Evolutionary conservation across 768 basidiomycete species (phyloP).

Genomic region (Cubamyces lactineus): DNA sequence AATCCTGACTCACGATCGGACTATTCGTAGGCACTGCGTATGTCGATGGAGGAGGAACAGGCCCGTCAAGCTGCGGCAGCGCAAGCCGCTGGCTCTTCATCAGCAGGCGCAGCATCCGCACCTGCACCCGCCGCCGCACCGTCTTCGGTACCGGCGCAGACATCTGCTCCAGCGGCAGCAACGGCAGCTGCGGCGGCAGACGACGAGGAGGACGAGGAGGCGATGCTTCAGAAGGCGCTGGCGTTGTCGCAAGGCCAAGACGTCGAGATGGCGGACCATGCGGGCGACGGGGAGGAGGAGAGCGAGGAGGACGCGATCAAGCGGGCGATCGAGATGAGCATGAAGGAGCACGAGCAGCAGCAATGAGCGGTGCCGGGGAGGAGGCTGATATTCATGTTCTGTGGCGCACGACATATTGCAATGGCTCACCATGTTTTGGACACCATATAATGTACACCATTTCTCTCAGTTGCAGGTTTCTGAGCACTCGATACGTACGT

Average conservation of each 20-base stretch:
- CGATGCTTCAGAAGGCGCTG: slow-evolving; percentile 74
- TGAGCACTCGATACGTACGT: no score
- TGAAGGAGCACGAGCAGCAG: slow-evolving; percentile 65
- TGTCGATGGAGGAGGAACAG: slow-evolving; percentile 96
- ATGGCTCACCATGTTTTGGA: slow-evolving; percentile 4
- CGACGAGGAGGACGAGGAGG: slow-evolving; percentile 77
- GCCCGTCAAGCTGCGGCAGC: slow-evolving; percentile 66
- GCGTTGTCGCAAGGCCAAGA: slow-evolving; percentile 70
- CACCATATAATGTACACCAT: slow-evolving; percentile 25
- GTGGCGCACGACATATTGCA: not conserved
- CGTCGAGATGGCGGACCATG: slow-evolving; percentile 45
- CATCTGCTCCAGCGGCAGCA: slow-evolving; percentile 39
- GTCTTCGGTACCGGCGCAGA: slow-evolving; percentile 34
- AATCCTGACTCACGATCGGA: not conserved
- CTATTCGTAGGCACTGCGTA: slow-evolving; percentile 77
- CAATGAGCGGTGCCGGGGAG: slow-evolving; percentile 20
- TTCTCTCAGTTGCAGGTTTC: not conserved
- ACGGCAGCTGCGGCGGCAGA: slow-evolving; percentile 43
- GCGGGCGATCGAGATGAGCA: slow-evolving; percentile 91
- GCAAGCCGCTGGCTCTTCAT: slow-evolving; percentile 37
- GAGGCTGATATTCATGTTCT: not conserved
- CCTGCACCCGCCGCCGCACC: slow-evolving; percentile 37
- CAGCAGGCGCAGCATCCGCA: slow-evolving; percentile 40
- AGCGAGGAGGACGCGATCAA: slow-evolving; percentile 91
- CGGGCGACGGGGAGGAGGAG: slow-evolving; percentile 61